These are phyloP conservation scores for Lodderomyces elongisporus DNA, from an alignment of 1,139 yeast genomes.

Conservation along the genomic window DNA sequence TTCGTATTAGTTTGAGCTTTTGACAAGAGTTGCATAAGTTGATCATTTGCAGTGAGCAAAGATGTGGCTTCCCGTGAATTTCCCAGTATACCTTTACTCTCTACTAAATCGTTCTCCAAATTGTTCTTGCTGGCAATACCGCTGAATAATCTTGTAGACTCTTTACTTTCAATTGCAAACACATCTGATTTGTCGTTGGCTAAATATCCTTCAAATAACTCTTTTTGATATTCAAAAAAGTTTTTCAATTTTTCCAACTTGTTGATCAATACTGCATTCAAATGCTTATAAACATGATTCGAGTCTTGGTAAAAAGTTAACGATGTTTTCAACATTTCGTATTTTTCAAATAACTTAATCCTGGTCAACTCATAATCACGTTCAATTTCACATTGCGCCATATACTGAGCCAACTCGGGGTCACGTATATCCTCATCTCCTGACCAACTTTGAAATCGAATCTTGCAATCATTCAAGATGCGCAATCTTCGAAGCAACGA, in stretches of 20 bases:
- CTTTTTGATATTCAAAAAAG: conserved; percentile 37
- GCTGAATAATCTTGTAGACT: conserved; percentile 30
- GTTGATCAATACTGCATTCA: conserved; percentile 26
- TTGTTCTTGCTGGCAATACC: conserved; percentile 30
- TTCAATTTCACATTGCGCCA: conserved; percentile 14
- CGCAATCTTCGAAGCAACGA: conserved; percentile 23
- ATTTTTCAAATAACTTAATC: conserved; percentile 29
- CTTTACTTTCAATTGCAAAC: conserved; percentile 33
- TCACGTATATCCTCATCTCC: too few relatives aligned
- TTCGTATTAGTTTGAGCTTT: conserved; percentile 4
- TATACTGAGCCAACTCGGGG: conserved; percentile 8
- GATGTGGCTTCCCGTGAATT: conserved; percentile 1
- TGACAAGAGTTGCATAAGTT: conserved; percentile 5
- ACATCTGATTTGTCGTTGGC: conserved; percentile 17
- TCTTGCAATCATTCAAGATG: too few relatives aligned
- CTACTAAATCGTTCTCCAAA: conserved; percentile 22
- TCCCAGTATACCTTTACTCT: neutral
- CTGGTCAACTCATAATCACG: conserved; percentile 36
- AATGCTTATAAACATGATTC: conserved; percentile 31
- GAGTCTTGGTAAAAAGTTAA: conserved; percentile 36
- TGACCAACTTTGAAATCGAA: conserved; percentile 10
- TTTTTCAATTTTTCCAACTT: conserved; percentile 37
- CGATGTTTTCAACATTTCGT: conserved; percentile 32
- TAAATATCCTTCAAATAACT: conserved; percentile 23
- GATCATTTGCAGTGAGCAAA: neutral